A percentile compares a stretch with the other conserved stretches of the same genome.
These are phyloP conservation scores for Phytopythium litorale DNA, from an alignment of 352 stramenopile species.

Conservation along the genomic window DNA sequence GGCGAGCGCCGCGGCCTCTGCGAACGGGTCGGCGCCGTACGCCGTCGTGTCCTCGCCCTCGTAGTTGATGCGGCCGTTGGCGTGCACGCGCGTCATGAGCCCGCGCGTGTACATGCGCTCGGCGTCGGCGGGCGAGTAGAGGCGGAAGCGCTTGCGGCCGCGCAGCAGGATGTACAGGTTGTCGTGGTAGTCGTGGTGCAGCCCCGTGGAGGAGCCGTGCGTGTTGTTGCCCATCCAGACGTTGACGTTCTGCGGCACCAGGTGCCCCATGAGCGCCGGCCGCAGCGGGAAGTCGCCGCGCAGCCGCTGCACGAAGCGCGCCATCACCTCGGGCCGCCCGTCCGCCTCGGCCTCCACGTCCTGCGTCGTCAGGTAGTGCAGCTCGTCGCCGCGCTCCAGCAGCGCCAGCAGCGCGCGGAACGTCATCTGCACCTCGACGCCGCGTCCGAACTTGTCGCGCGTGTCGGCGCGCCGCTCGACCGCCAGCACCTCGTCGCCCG, in stretches of 20 bases:
- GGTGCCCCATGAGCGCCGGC: constrained; percentile 77
- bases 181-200: constrained; percentile 99
- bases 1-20: constrained; percentile 53
- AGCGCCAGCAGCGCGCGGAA: constrained; percentile 77
- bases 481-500: constrained; percentile 63
- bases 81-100: constrained; percentile 80
- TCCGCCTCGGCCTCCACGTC: constrained; percentile 79
- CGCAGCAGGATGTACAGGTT: constrained; percentile 96
- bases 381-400: constrained; percentile 59
- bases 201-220: constrained; percentile 80
- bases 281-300: constrained; percentile 80
- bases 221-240: constrained; percentile 95
- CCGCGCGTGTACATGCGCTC: constrained; percentile 92
- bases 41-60: constrained; percentile 77
- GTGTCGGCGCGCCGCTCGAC: constrained; percentile 71
- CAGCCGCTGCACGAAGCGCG: constrained; percentile 75
- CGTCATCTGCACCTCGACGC: constrained; percentile 81
- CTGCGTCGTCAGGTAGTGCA: constrained; percentile 90
- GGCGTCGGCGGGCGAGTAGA: constrained; percentile 90
- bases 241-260: constrained; percentile 95
- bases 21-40: constrained; percentile 65
- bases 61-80: constrained; percentile 97
- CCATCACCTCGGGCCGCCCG: constrained; percentile 81
- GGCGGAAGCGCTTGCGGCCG: constrained; percentile 93
- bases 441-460: constrained; percentile 79